phyloP scores from a whole-genome alignment of 2,329 filamentous ascomycete species.

The Lasiodiplodia citricola region DNA sequence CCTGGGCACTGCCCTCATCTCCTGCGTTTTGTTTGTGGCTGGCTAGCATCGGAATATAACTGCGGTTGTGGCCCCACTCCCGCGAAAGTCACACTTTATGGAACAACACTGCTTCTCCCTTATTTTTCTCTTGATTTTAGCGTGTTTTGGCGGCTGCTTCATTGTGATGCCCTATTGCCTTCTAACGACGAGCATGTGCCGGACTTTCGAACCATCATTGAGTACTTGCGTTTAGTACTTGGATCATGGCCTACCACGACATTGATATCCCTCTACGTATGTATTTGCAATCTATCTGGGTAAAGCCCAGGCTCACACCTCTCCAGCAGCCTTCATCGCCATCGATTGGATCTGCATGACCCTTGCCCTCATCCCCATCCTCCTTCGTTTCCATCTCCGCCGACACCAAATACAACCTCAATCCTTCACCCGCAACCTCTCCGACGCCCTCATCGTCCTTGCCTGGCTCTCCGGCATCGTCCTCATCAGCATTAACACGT shows the following conservation, averaged over 20 bases:
- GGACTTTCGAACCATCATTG: background rate
- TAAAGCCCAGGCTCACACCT: background rate
- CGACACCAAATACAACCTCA: constrained; percentile 28
- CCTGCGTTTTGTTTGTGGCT: background rate
- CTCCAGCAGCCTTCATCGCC: constrained; percentile 36
- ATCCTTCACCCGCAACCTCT: constrained; percentile 29
- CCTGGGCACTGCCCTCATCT: background rate
- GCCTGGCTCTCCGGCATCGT: constrained; percentile 35
- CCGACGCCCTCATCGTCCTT: constrained; percentile 35
- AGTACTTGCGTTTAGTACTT: background rate
- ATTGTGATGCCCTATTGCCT: constrained; percentile 10
- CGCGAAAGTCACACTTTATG: background rate
- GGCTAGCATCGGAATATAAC: background rate
- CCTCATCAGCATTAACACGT: constrained; percentile 36
- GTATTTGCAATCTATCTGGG: background rate
- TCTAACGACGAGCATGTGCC: background rate
- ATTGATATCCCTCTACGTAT: constrained; percentile 20
- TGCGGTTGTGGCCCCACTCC: background rate
- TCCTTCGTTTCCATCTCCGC: constrained; percentile 35
- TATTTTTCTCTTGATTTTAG: background rate
- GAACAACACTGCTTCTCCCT: background rate
- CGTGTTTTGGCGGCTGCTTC: background rate
- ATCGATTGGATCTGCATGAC: constrained; percentile 38
- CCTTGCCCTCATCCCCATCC: constrained; percentile 36
- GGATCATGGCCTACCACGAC: constrained; percentile 16